Percentiles rank a stretch among this genome's conserved stretches.
Conservation (phyloP, 2,329 filamentous ascomycete species). For the Aureobasidium uvarum region DNA sequence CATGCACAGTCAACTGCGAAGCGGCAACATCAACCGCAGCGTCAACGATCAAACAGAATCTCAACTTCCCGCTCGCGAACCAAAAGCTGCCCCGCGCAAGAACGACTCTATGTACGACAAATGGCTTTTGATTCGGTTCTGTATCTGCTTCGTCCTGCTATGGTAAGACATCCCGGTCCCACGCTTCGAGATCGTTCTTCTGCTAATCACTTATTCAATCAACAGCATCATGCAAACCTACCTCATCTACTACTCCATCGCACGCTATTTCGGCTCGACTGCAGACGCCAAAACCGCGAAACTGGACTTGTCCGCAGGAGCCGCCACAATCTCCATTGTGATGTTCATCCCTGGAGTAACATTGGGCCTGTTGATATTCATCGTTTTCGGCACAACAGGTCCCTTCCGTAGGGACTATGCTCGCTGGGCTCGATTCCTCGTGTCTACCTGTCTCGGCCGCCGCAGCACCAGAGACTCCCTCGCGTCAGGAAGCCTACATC, state of each 20-base stretch:
- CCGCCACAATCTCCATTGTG: constrained; percentile 23
- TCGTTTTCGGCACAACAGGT: constrained; percentile 24
- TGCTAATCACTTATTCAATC: background rate
- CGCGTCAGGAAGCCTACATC: background rate
- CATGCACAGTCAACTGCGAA: constrained; percentile 10
- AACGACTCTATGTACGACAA: constrained; percentile 21
- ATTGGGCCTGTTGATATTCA: constrained; percentile 14
- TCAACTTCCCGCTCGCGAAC: background rate
- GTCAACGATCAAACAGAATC: background rate
- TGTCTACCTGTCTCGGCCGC: background rate
- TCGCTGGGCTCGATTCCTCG: background rate
- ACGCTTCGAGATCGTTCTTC: background rate
- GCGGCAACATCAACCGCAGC: background rate
- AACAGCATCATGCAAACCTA: constrained; percentile 29
- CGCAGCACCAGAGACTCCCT: background rate
- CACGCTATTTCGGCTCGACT: constrained; percentile 16
- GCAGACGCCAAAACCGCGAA: constrained; percentile 2
- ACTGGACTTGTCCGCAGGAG: constrained; percentile 27
- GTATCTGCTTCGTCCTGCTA: constrained; percentile 28
- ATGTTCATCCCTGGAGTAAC: constrained; percentile 27
- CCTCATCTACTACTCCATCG: constrained; percentile 27
- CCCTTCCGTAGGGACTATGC: constrained; percentile 27
- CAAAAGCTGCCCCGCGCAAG: background rate
- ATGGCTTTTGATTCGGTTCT: constrained; percentile 31
- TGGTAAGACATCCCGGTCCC: constrained; percentile 9